phyloP scores from a whole-genome alignment of 2,329 filamentous ascomycete genomes.

The Trichophyton rubrum region DNA sequence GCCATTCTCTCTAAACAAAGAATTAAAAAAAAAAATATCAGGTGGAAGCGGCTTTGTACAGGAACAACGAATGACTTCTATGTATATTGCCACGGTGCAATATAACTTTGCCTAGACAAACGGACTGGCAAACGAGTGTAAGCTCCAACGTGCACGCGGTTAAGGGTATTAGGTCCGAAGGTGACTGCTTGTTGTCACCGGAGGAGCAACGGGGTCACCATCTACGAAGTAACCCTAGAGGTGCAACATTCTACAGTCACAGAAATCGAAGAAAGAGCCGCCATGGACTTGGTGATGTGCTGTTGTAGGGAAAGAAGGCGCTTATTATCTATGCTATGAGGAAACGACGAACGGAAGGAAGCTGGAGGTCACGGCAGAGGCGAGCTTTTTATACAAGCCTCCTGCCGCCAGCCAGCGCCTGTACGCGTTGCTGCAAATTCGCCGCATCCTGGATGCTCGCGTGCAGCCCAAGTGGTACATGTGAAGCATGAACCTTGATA shows the following conservation, averaged over 20 bases:
- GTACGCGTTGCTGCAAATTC: background rate
- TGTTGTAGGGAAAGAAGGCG: background rate
- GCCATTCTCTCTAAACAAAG: background rate
- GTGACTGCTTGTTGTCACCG: background rate
- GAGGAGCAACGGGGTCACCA: background rate
- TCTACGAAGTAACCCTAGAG: too few species aligned
- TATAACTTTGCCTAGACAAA: background rate
- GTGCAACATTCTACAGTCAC: background rate
- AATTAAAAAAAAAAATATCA: background rate
- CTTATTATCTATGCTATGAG: background rate
- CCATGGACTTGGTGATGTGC: background rate
- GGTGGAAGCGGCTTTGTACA: background rate
- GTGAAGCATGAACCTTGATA: background rate
- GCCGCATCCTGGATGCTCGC: background rate
- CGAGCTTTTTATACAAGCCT: background rate
- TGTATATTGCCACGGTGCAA: background rate
- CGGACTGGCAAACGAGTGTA: background rate
- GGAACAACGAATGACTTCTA: background rate
- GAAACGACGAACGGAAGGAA: background rate
- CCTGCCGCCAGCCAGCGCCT: background rate
- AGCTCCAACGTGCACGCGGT: background rate
- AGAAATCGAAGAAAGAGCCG: background rate
- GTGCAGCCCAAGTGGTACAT: background rate
- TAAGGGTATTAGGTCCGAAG: background rate
- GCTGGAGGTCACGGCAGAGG: background rate